Base-by-base conservation (phyloP, 257 asterid genomes). In the Forsythia viridissima region DNA sequence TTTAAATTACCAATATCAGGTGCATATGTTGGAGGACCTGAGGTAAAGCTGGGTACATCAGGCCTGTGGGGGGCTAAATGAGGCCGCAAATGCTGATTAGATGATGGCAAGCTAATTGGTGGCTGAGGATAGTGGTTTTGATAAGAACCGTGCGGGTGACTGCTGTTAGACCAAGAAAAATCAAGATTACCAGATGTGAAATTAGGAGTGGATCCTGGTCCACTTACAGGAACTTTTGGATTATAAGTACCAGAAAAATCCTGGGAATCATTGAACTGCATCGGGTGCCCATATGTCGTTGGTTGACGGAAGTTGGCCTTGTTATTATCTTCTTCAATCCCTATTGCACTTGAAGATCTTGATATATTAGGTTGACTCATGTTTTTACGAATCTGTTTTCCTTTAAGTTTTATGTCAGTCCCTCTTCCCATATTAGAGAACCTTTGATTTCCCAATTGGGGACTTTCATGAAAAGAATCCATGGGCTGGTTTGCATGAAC, bases 381-480 rank as follows among this genome's bases (percentile, higher is more conserved):
- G 80, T 65, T 88, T 85, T 87, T 88, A 63, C 90, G 90, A 51
- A 65, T 67, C 81, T 80, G 96, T 85, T 87, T 93, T 69, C 94
- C 91, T 89, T 85, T 94, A 80, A 77, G 79, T 84, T 90, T 92
- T 74, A 70, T 71, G 79, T 94, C 97, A 38, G 86, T 81, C 76
- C 95, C 98, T 87, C 94, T 84, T 84, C 93, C 97, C 89, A 78
- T 77, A 83, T 85, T 90, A 69, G 87, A 65, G 81, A 84, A 82
- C 84, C 88, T 94, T 78, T 89, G 87, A 84, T 91, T 92, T 71
- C 92, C 94, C 73, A 77, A 61, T 73, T 84, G 83, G 61, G 85
- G 75, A 82, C 77, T 86, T 69, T 86, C 92, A 82, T 78, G 82
- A 78, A 67, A 85, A 66, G 89, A 84, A 68, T 91, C 94, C 70